These are phyloP conservation scores for Clausena lansium DNA, from an alignment of 345 rosid genomes.

Conservation along the genomic window DNA sequence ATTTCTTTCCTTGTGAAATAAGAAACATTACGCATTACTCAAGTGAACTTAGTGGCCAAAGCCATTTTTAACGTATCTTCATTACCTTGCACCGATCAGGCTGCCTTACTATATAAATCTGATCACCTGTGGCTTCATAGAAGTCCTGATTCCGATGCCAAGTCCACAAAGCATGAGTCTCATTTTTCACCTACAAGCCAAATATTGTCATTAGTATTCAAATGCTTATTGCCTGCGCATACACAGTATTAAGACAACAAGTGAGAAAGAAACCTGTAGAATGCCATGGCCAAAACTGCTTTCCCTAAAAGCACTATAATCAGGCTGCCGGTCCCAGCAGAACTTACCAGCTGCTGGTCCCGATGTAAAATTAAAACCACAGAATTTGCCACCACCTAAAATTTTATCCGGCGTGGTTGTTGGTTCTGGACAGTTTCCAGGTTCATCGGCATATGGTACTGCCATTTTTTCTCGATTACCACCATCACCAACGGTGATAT, in stretches of 20 bases:
- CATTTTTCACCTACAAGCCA: slow-evolving; percentile 63
- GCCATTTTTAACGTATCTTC: not conserved
- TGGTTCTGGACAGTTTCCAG: slow-evolving; percentile 71
- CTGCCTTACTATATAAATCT: slow-evolving; percentile 68
- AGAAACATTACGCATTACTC: not conserved
- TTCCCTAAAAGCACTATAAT: slow-evolving; percentile 56
- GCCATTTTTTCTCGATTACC: slow-evolving; percentile 74
- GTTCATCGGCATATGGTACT: slow-evolving; percentile 70
- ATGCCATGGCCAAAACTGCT: slow-evolving; percentile 65
- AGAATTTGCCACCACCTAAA: slow-evolving; percentile 42
- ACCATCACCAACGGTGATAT: slow-evolving; percentile 75
- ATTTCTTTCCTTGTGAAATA: not conserved
- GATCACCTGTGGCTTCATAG: slow-evolving; percentile 42
- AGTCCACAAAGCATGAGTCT: slow-evolving; percentile 83
- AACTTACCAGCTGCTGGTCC: slow-evolving; percentile 63
- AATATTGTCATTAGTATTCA: not conserved
- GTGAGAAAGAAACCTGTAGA: slow-evolving; percentile 36
- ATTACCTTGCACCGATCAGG: slow-evolving; percentile 47
- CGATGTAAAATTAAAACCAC: slow-evolving; percentile 63
- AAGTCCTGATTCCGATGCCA: slow-evolving; percentile 77
- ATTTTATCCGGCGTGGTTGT: slow-evolving; percentile 47
- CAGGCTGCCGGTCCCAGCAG: slow-evolving; percentile 69
- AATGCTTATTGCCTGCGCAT: not conserved
- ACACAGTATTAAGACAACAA: not conserved
- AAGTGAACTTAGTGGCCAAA: not conserved